Evolutionary conservation across 139 green algal genomes (phyloP), one percentile per base, ranked within the genome.

Genomic region (Chlamydomonas eustigma): DNA sequence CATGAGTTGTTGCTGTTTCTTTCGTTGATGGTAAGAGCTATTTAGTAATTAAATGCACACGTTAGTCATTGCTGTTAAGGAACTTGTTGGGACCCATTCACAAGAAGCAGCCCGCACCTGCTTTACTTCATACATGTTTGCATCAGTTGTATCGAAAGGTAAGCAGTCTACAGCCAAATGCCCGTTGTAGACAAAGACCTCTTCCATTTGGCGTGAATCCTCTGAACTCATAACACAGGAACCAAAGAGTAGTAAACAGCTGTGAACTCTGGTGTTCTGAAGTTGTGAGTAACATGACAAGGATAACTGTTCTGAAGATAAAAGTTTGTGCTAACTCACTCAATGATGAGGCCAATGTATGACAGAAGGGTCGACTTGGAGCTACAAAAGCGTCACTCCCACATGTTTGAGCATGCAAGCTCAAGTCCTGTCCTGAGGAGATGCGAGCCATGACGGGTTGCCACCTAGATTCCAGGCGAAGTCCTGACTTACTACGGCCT

Each of bases 101-200:
- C n/a, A n/a, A n/a, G n/a, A n/a, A n/a, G n/a, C n/a, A n/a, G n/a
- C n/a, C n/a, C n/a, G n/a, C 52, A 68, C 52, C 52, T 72, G 32
- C 65, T 72, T 72, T 5, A 72, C 65, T 34, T 72, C 65, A 12
- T 39, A 6, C 18, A 44, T 72, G 5, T 30, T 34, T 34, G 24
- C 5, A n/a, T 39, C 24, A 28, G 65, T 72, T 39, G 65, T 72
- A 34, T 72, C 65, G 44, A 33, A 72, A n/a, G 65, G 65, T 34
- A 72, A 34, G 65, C 65, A 72, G 65, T 72, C 65, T 4, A 72
- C 65, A n/a, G 65, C 65, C 65, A 72, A 34, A 34, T 72, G 22
- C 22, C 65, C 65, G 3, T 38, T 72, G 28, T 72, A 72, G 5
- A 72, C 65, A 72, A 72, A 72, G 4, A 12, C 33, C 18, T 72